phyloP scores from a whole-genome alignment of 352 stramenopile species.

The Phytophthora constricta region DNA sequence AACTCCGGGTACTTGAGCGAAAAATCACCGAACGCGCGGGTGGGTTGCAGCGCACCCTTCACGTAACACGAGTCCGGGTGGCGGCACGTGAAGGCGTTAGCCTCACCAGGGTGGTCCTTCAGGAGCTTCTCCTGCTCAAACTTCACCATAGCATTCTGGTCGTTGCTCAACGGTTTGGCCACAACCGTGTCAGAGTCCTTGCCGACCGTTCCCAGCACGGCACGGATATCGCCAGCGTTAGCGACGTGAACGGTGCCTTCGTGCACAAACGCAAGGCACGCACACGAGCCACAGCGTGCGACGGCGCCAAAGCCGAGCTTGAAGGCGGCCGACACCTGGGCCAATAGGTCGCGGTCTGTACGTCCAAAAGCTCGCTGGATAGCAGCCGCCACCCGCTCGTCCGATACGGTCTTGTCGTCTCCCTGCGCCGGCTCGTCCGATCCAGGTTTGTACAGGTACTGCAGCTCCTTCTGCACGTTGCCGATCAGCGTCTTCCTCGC shows the following conservation, averaged over 20 bases:
- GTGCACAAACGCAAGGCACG: constrained; percentile 80
- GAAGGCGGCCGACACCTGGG: constrained; percentile 84
- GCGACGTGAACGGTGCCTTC: constrained; percentile 85
- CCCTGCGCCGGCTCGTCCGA: constrained; percentile 30
- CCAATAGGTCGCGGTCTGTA: constrained; percentile 88
- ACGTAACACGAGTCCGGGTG: constrained; percentile 94
- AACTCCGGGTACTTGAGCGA: constrained; percentile 95
- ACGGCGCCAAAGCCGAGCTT: constrained; percentile 92
- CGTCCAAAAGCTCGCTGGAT: constrained; percentile 87
- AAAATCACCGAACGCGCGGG: constrained; percentile 92
- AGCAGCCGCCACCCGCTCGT: constrained; percentile 63
- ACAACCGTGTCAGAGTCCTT: constrained; percentile 49
- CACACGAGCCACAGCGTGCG: constrained; percentile 88
- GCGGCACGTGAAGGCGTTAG: constrained; percentile 92
- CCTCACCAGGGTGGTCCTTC: constrained; percentile 87
- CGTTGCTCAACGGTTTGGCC: constrained; percentile 84
- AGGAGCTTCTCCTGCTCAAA: constrained; percentile 87
- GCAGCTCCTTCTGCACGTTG: constrained; percentile 81
- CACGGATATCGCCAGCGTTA: constrained; percentile 88
- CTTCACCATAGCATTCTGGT: constrained; percentile 93
- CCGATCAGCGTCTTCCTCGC: constrained; percentile 75
- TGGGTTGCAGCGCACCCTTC: constrained; percentile 91
- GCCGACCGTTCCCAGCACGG: constrained; percentile 67
- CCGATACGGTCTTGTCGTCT: constrained; percentile 39
- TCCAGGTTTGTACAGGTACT: constrained; percentile 50